These are phyloP conservation scores for Oryza longistaminata DNA, from an alignment of 176 grass and related monocot species.

Conservation along the genomic window DNA sequence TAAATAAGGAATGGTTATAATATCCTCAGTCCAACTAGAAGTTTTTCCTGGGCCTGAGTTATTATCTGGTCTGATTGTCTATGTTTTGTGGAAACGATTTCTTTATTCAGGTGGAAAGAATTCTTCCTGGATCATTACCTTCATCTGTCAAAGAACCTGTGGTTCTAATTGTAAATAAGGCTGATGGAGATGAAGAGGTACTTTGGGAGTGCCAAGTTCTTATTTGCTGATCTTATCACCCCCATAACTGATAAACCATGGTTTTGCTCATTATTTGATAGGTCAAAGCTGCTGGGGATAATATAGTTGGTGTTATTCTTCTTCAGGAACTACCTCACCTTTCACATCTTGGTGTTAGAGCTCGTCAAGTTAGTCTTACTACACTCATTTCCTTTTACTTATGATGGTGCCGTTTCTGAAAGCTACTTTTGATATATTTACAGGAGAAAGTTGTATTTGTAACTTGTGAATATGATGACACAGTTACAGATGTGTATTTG, in stretches of 20 bases:
- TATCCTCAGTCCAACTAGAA: too few species aligned
- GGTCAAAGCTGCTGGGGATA: conserved; percentile 94
- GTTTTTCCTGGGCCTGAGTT: too few species aligned
- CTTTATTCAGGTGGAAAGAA: conserved; percentile 78
- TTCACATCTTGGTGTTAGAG: conserved; percentile 98
- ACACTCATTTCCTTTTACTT: conserved; percentile 24
- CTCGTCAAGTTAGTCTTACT: conserved; percentile 77
- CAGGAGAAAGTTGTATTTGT: conserved; percentile 93
- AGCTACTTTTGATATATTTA: conserved; percentile 34
- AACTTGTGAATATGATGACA: conserved; percentile 89
- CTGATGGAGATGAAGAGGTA: conserved; percentile 98
- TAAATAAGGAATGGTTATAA: too few species aligned
- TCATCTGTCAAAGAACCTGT: conserved; percentile 60
- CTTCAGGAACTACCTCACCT: conserved; percentile 92
- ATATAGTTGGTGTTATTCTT: conserved; percentile 90
- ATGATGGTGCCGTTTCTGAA: conserved; percentile 9
- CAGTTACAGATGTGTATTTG: conserved; percentile 49
- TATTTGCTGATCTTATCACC: conserved; percentile 13
- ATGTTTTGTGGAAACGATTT: conserved; percentile 19
- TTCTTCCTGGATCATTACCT: conserved; percentile 69
- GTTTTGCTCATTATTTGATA: conserved; percentile 26
- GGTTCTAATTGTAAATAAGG: conserved; percentile 87
- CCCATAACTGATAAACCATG: conserved; percentile 11
- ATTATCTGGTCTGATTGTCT: too few species aligned
- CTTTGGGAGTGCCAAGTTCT: neutral